Base-by-base conservation (phyloP, 768 basidiomycete species). In the Boletus bicolor region DNA sequence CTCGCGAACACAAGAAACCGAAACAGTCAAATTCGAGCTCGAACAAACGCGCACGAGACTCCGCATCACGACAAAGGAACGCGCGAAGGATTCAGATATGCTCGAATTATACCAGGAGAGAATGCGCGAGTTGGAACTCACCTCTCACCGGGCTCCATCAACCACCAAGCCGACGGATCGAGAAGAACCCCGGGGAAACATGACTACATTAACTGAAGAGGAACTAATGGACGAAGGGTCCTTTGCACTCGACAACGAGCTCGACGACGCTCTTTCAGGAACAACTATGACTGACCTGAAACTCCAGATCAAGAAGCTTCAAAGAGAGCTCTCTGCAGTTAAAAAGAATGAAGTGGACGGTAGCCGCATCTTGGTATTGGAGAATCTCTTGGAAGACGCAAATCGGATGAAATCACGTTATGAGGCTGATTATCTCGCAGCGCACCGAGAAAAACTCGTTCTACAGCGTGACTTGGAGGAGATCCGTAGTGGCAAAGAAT, bases 231-330 rank as follows among this genome's bases (percentile, higher is more conserved):
- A 68, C 54, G 79, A 80, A 37, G 77, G 77, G 60, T 68, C 74
- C 12, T 81, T 87, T 55, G 91, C 85, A 15, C 78, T 96, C 2
- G 89, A 85, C 39, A 85, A 86, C 28, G 94, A 96, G 72, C 76
- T 97, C n/a, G 91, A 93, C 56, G 85, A 93, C 60, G 91, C 91
- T 0, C 79, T 93, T 43, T 71, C 82, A 28, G 91, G 91, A 26
- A 89, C 85, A 45, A 93, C 89, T 11, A 94, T 87, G 84, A 98
- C 93, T 1, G 92, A 93, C 67, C 76, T 98, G 58, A 97, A 95
- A 68, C 77, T 98, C 30, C 87, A 91, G 66, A 83, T 98, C 48
- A 83, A 87, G 56, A 86, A 83, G 56, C 79, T 98, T 30, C 77
- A 90, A 68, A 76, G 93, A 26, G 93, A 98, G 67, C 77, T 98